Conservation (phyloP, 495 filamentous ascomycete species). For the Penicillium desertorum region DNA sequence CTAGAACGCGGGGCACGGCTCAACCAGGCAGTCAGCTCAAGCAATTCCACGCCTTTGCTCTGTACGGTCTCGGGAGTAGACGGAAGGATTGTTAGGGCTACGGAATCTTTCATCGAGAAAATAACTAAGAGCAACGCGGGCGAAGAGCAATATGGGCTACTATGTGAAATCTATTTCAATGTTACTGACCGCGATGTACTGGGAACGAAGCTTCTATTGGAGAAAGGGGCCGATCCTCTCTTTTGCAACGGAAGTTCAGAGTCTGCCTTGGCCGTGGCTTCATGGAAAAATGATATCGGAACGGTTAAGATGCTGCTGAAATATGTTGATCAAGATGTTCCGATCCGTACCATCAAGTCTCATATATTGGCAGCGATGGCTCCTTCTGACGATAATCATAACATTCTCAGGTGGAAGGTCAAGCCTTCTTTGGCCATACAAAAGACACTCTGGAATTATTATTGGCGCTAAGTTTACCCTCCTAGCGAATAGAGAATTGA, state of each 20-base stretch:
- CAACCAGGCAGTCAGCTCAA: background rate
- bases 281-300: background rate
- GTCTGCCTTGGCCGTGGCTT: background rate
- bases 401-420: too few relatives aligned
- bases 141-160: too few relatives aligned
- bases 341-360: background rate
- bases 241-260: background rate
- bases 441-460: too few relatives aligned
- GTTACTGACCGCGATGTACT: background rate
- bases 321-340: background rate
- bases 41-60: background rate
- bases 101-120: too few relatives aligned
- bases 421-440: too few relatives aligned
- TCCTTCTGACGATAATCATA: too few relatives aligned
- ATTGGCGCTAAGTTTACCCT: too few relatives aligned
- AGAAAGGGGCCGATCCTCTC: conserved; percentile 1
- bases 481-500: too few relatives aligned
- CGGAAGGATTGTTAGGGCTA: too few relatives aligned
- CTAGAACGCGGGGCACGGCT: background rate
- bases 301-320: background rate
- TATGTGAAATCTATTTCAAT: too few relatives aligned
- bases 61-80: background rate
- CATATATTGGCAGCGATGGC: conserved; percentile 12
- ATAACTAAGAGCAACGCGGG: too few relatives aligned
- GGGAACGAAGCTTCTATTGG: background rate